Conservation (phyloP, 176 grass and related monocot genomes). For the Hordeum vulgare region MorexV3_pseudomolecules_assembly NC_058521.1:597633720-597634219, state of each 20-base stretch:
- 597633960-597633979: background rate
- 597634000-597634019: background rate
- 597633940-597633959: conserved; percentile 5
- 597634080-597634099: background rate
- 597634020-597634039: background rate
- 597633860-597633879: background rate
- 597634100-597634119: too few relatives aligned
- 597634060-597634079: background rate
- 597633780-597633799: conserved; percentile 15
- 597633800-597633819: background rate
- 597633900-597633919: conserved; percentile 57
- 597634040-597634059: background rate
- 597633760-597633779: conserved; percentile 34
- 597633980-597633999: background rate
- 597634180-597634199: background rate
- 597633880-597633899: conserved; percentile 43
- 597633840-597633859: conserved; percentile 60
- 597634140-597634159: too few relatives aligned
- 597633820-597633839: background rate
- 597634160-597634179: background rate
- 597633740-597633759: conserved; percentile 33
- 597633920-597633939: conserved; percentile 70
- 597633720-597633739: conserved; percentile 11
- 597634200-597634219: background rate
- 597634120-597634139: too few relatives aligned